Evolutionary conservation across 2,329 filamentous ascomycete genomes (phyloP), one percentile per base, ranked within the genome.

Genomic region (Cylindrodendrum hubeiense): DNA sequence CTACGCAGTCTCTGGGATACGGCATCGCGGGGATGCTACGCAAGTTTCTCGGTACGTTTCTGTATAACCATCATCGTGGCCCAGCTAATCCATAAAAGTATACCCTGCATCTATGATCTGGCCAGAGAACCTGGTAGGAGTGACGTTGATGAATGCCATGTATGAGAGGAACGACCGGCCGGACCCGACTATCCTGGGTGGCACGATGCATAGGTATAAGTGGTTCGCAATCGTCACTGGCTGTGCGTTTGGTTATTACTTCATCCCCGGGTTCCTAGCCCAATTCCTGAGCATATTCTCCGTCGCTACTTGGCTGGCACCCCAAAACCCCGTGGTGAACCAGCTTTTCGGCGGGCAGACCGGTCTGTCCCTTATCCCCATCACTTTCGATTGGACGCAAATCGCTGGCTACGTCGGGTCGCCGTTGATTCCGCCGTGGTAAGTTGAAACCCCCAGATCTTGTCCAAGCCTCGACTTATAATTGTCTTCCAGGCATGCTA

Each of bases 321-420:
- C 92, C 0, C 83, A 93, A 53, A 93, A 87, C 64, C 82, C 87
- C 0, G 79, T 92, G 10, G 78, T 94, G 41, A 94, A 94, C 69
- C 91, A 94, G 75, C 74, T 94, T 1, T 94, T 94, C 70, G 92
- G 92, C 2, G 90, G 90, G 1, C 84, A 83, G 52, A 91, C 89
- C 0, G 91, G 92, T 0, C 68, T 94, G 4, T 91, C 89, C 0
- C 74, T 94, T 28, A 79, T 93, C 7, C 91, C 91, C 1, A 87
- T 94, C 33, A 93, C 91, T 0, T 93, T 94, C 73, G 91, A 94
- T 80, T 93, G 91, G 91, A 91, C 90, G 5, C 90, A 93, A 71
- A 85, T 93, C 56, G 85, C 90, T 3, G 91, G 90, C 50, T 93
- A 88, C 66, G 83, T 91, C 55, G 87, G 87, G 30, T 91, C 89